Percentiles rank a stretch among this genome's conserved stretches.
These are phyloP conservation scores for Nemania diffusa DNA, from an alignment of 2,329 filamentous ascomycete genomes.

Conservation along the genomic window DNA sequence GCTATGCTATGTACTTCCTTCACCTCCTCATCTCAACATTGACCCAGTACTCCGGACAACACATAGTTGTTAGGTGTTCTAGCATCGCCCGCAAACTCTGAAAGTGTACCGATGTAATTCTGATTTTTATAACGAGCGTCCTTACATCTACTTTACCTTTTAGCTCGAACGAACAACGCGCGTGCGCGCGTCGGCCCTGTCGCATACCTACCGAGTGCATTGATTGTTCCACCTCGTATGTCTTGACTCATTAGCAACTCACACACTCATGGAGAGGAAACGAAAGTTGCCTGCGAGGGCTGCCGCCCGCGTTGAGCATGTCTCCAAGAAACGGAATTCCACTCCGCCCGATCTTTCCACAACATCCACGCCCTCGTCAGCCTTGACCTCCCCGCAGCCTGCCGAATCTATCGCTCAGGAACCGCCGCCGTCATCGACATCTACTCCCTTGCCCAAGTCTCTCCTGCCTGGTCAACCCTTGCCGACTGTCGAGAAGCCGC, in stretches of 20 bases:
- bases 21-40: neutral
- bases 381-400: conserved; percentile 49
- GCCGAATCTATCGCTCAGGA: conserved; percentile 52
- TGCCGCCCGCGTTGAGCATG: conserved; percentile 68
- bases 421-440: conserved; percentile 10
- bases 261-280: conserved; percentile 70
- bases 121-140: neutral
- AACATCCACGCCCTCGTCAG: conserved; percentile 55
- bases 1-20: neutral
- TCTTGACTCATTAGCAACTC: conserved; percentile 20
- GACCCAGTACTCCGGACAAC: neutral
- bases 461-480: conserved; percentile 74
- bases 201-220: neutral
- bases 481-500: conserved; percentile 74
- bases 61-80: neutral
- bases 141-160: neutral
- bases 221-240: conserved; percentile 23
- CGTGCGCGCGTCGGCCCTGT: neutral
- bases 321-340: conserved; percentile 68
- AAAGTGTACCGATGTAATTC: neutral
- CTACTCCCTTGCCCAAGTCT: conserved; percentile 65
- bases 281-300: conserved; percentile 72
- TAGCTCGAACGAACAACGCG: neutral
- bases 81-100: neutral
- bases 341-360: conserved; percentile 65